Evolutionary conservation across 768 basidiomycete genomes (phyloP).

Genomic region (Coprinopsis marcescibilis): DNA sequence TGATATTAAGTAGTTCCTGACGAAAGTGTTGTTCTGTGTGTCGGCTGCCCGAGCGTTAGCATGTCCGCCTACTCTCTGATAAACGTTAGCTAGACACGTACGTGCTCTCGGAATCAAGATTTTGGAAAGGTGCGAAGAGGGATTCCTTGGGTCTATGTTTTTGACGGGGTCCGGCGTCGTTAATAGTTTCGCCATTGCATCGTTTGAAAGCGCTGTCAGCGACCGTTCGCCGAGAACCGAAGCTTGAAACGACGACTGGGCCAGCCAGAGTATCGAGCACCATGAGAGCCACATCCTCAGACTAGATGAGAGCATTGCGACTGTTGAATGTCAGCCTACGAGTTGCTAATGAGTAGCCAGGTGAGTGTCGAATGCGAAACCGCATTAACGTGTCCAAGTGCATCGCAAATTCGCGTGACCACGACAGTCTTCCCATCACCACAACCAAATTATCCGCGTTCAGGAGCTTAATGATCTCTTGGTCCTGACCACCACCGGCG

Average conservation of each 20-base stretch:
- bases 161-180: conserved; percentile 57
- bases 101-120: conserved; percentile 82
- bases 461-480: not conserved
- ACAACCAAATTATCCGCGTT: not conserved
- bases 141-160: conserved; percentile 61
- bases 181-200: conserved; percentile 46
- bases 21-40: conserved; percentile 73
- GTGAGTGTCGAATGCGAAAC: not conserved
- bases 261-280: conserved; percentile 18
- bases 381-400: not conserved
- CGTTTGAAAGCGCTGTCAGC: conserved; percentile 40
- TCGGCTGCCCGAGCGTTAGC: conserved; percentile 39
- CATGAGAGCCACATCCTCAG: conserved; percentile 10
- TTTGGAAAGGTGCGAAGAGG: conserved; percentile 70
- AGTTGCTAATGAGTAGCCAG: not conserved
- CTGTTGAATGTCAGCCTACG: not conserved
- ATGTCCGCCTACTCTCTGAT: conserved; percentile 3
- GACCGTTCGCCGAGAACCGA: conserved; percentile 36
- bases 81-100: conserved; percentile 30
- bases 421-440: not conserved
- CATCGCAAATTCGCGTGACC: not conserved
- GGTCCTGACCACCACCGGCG: conserved; percentile 3
- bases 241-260: conserved; percentile 27
- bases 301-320: conserved; percentile 8
- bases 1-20: conserved; percentile 75